Evolutionary conservation across 2,329 filamentous ascomycete genomes (phyloP).

Genomic region (Volutella citrinella): DNA sequence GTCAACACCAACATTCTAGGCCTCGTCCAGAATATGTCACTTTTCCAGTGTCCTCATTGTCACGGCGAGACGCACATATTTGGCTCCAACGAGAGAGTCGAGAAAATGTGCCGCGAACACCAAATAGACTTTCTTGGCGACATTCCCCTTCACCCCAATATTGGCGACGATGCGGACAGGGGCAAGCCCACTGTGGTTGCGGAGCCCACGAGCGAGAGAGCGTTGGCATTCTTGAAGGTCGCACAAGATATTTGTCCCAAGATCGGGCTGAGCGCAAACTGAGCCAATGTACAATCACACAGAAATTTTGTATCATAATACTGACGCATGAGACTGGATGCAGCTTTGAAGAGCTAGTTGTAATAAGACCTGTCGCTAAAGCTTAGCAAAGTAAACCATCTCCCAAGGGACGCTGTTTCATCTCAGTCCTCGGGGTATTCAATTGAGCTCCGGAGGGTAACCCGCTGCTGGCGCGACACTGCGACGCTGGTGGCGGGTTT

Average conservation of each 20-base stretch:
- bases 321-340: slow-evolving; percentile 1
- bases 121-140: slow-evolving; percentile 81
- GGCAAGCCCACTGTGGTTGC: slow-evolving; percentile 89
- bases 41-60: slow-evolving; percentile 79
- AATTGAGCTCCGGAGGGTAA: slow-evolving; percentile 23
- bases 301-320: slow-evolving; percentile 6
- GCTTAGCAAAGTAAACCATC: slow-evolving; percentile 16
- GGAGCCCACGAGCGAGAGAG: slow-evolving; percentile 73
- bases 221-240: slow-evolving; percentile 68
- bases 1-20: slow-evolving; percentile 79
- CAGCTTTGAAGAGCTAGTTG: not conserved
- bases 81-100: slow-evolving; percentile 62
- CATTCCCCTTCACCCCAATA: slow-evolving; percentile 80
- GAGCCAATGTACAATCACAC: slow-evolving; percentile 4
- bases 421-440: slow-evolving; percentile 15
- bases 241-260: slow-evolving; percentile 53
- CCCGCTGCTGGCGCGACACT: no score
- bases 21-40: slow-evolving; percentile 88
- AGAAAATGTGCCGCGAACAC: slow-evolving; percentile 66
- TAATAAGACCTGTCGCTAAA: slow-evolving; percentile 12
- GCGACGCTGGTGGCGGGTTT: slow-evolving; percentile 12
- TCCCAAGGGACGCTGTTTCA: slow-evolving; percentile 4
- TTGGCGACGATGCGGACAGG: slow-evolving; percentile 82
- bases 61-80: slow-evolving; percentile 73
- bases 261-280: slow-evolving; percentile 32